Conservation (phyloP, 2,329 filamentous ascomycete genomes). For the Microsporum audouinii region DNA sequence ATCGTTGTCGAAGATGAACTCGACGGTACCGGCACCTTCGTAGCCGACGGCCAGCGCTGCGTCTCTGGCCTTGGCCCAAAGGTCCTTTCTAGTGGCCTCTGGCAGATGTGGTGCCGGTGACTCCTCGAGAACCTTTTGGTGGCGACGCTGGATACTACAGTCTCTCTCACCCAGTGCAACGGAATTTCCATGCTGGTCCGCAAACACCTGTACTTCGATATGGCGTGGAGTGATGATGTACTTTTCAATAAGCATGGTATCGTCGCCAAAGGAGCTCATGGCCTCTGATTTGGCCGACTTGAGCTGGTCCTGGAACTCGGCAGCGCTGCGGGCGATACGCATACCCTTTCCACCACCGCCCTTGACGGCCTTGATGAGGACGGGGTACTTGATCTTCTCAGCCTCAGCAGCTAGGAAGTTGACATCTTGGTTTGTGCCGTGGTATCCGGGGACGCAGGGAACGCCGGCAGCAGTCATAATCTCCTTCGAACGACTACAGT, state of each 20-base stretch:
- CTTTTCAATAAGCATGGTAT: constrained; percentile 57
- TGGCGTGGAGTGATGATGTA: constrained; percentile 56
- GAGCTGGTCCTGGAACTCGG: constrained; percentile 50
- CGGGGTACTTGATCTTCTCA: constrained; percentile 55
- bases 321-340: constrained; percentile 48
- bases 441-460: constrained; percentile 91
- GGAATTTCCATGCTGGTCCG: constrained; percentile 53
- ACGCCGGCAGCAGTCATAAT: constrained; percentile 96
- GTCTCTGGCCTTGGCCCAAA: constrained; percentile 54
- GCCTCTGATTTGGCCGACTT: constrained; percentile 55
- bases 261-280: constrained; percentile 52
- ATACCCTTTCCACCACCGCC: constrained; percentile 58
- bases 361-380: constrained; percentile 55
- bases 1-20: constrained; percentile 60
- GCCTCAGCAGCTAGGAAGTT: constrained; percentile 56
- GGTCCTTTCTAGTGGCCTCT: constrained; percentile 48
- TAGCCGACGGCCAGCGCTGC: constrained; percentile 54
- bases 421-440: constrained; percentile 68
- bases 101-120: constrained; percentile 53
- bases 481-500: constrained; percentile 62
- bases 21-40: constrained; percentile 55
- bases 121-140: constrained; percentile 57
- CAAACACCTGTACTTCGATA: constrained; percentile 57
- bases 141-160: constrained; percentile 54
- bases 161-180: constrained; percentile 55